phyloP scores from a whole-genome alignment of 2,329 filamentous ascomycete species.

The Xylariales sp. region DNA sequence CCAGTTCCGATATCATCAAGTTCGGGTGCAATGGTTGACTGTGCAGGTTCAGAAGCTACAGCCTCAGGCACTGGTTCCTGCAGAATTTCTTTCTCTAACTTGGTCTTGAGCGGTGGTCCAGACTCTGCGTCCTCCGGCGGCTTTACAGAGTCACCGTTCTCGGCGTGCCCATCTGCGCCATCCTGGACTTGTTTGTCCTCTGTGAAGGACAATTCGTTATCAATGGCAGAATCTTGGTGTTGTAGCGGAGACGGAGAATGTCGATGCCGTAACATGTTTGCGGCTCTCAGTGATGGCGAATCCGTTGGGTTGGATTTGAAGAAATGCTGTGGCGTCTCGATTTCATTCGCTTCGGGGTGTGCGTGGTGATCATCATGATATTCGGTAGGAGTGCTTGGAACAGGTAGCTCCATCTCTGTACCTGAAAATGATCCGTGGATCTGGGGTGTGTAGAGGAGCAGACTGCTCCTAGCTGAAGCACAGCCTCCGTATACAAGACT shows the following conservation, averaged over 20 bases:
- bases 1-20: too few relatives aligned
- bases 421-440: slow-evolving; percentile 9
- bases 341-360: background rate
- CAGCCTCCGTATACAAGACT: slow-evolving; percentile 20
- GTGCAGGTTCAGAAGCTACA: too few relatives aligned
- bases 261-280: too few relatives aligned
- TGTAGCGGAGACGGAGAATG: slow-evolving; percentile 5
- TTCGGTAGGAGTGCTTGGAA: slow-evolving; percentile 2
- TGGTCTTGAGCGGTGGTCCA: too few relatives aligned
- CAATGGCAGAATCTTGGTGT: background rate
- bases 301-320: background rate
- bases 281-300: too few relatives aligned
- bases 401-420: slow-evolving; percentile 3
- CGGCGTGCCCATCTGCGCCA: too few relatives aligned
- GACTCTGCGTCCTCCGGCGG: too few relatives aligned
- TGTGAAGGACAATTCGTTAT: background rate
- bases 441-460: slow-evolving; percentile 22
- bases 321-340: slow-evolving; percentile 2
- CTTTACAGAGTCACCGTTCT: too few relatives aligned
- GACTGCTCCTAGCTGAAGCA: slow-evolving; percentile 21
- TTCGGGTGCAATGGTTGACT: too few relatives aligned
- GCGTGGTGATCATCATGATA: slow-evolving; percentile 1
- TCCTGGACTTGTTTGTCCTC: too few relatives aligned
- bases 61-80: too few relatives aligned
- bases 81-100: too few relatives aligned